phyloP scores from a whole-genome alignment of 1,284 basidiomycete species.

The Tausonia pullulans region DNA sequence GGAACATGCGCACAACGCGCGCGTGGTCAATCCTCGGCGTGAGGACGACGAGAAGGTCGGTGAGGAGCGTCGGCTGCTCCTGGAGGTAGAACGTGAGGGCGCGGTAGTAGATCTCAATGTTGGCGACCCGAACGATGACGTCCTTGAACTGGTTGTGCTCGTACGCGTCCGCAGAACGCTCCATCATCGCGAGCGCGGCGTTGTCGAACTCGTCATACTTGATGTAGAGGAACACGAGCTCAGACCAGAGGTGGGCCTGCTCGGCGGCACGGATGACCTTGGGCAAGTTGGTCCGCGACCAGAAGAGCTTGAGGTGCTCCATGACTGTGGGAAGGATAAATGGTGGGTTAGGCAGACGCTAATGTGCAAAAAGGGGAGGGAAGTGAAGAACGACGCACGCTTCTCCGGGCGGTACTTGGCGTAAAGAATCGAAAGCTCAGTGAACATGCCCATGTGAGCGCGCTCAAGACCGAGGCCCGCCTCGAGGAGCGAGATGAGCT shows the following conservation, averaged over 20 bases:
- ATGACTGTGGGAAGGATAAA: slow-evolving; percentile 53
- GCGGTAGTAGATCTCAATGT: slow-evolving; percentile 77
- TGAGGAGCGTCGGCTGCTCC: slow-evolving; percentile 85
- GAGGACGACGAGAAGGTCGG: slow-evolving; percentile 83
- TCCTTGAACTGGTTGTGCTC: slow-evolving; percentile 99
- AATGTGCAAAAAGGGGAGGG: background rate
- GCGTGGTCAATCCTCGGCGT: slow-evolving; percentile 88
- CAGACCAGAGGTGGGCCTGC: slow-evolving; percentile 97
- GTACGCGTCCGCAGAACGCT: slow-evolving; percentile 93
- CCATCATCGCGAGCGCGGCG: slow-evolving; percentile 95
- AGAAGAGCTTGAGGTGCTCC: slow-evolving; percentile 98
- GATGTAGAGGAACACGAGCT: slow-evolving; percentile 94
- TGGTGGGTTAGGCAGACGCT: background rate
- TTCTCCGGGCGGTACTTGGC: slow-evolving; percentile 95
- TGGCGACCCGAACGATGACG: slow-evolving; percentile 85
- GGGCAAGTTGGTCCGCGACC: slow-evolving; percentile 85
- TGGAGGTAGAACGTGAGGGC: slow-evolving; percentile 78
- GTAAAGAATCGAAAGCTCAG: slow-evolving; percentile 86
- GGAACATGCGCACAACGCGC: slow-evolving; percentile 90
- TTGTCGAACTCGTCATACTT: slow-evolving; percentile 75
- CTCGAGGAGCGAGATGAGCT: slow-evolving; percentile 82
- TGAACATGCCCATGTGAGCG: slow-evolving; percentile 35
- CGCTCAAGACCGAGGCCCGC: slow-evolving; percentile 62
- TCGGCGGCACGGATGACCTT: slow-evolving; percentile 89
- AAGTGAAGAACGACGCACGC: slow-evolving; percentile 43